Conservation (phyloP, 2,329 filamentous ascomycete species). For the Talaromyces pinophilus region DNA sequence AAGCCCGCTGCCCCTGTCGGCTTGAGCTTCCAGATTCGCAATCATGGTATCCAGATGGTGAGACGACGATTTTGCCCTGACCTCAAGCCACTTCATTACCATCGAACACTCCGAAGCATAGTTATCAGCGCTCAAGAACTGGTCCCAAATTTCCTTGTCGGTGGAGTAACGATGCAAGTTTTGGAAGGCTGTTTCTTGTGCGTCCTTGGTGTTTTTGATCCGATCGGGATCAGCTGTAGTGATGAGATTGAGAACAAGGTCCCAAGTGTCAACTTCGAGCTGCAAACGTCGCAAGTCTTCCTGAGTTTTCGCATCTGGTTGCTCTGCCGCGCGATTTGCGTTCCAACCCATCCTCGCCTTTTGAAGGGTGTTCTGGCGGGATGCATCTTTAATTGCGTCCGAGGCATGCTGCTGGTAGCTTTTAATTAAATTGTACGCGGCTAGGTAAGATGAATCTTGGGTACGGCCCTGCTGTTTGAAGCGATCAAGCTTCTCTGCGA, state of each 20-base stretch:
- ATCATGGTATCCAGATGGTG: constrained; percentile 75
- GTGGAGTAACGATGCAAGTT: constrained; percentile 58
- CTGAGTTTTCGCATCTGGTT: constrained; percentile 30
- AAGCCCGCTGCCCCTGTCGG: constrained; percentile 72
- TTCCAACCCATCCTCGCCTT: constrained; percentile 40
- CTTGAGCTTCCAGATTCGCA: constrained; percentile 71
- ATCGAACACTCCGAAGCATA: constrained; percentile 75
- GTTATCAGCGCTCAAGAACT: constrained; percentile 73
- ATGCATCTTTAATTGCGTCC: constrained; percentile 50
- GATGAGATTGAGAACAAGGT: constrained; percentile 74
- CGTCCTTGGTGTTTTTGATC: constrained; percentile 39
- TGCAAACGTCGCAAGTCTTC: constrained; percentile 63
- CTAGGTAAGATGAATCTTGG: constrained; percentile 52
- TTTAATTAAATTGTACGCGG: constrained; percentile 68
- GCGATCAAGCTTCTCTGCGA: constrained; percentile 78
- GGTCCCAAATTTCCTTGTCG: constrained; percentile 66
- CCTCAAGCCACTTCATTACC: constrained; percentile 83
- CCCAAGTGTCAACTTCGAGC: constrained; percentile 87
- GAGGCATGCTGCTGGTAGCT: constrained; percentile 62
- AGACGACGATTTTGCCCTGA: constrained; percentile 66
- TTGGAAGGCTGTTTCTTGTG: constrained; percentile 44
- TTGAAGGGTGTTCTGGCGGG: constrained; percentile 41
- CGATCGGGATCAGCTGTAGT: constrained; percentile 64
- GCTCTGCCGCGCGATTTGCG: constrained; percentile 26
- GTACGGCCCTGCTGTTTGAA: constrained; percentile 60